A percentile compares a stretch with the other conserved stretches of the same genome.
phyloP scores from a whole-genome alignment of 345 rosid species.

The Eucalyptus pauciflora region DNA sequence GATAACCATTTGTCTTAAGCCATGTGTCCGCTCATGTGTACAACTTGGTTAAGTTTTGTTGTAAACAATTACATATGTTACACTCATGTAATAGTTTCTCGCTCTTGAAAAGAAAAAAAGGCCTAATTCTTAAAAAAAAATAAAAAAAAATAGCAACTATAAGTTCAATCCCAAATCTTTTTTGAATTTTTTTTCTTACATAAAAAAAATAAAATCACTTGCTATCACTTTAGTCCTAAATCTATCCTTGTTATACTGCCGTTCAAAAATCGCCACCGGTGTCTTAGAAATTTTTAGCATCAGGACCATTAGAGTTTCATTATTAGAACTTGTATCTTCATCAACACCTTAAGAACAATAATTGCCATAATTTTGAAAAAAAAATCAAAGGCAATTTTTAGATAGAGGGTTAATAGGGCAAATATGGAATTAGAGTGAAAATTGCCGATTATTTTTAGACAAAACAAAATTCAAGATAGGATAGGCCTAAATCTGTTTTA shows the following conservation, averaged over 20 bases:
- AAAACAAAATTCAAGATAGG: not conserved
- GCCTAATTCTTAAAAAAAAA: not conserved
- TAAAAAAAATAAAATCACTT: not conserved
- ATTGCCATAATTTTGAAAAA: not conserved
- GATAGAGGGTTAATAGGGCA: not conserved
- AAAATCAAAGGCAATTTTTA: not conserved
- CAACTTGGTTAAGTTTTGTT: not conserved
- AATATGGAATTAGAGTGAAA: not conserved
- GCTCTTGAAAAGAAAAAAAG: not conserved
- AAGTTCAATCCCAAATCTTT: not conserved
- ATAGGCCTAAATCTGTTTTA: not conserved
- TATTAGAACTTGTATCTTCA: not conserved
- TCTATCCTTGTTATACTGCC: not conserved
- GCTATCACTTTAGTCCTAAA: not conserved
- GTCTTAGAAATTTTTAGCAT: not conserved
- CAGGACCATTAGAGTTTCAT: not conserved
- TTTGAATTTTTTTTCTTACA: not conserved
- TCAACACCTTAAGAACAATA: not conserved
- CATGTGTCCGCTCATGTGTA: not conserved
- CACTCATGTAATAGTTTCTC: not conserved
- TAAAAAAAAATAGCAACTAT: not conserved
- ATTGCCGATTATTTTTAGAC: not conserved
- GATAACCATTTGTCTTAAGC: not conserved
- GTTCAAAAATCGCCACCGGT: not conserved
- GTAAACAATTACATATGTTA: not conserved